These are phyloP conservation scores for Colletotrichum godetiae DNA, from an alignment of 2,329 filamentous ascomycete genomes.

Conservation along the genomic window DNA sequence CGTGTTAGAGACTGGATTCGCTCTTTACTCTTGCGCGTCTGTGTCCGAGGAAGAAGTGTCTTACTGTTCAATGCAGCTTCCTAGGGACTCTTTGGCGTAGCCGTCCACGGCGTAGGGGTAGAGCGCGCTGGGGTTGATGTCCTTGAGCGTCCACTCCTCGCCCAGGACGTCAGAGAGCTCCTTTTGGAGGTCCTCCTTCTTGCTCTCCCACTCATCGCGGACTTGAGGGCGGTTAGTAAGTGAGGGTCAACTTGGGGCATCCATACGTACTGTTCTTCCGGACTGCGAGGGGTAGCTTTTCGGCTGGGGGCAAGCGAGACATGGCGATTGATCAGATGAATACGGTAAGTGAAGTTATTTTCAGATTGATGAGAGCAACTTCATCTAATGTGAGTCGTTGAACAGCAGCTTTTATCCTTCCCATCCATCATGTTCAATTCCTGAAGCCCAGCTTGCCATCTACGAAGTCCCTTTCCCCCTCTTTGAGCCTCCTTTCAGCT, in stretches of 20 bases:
- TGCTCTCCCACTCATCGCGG: slow-evolving; percentile 63
- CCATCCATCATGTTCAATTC: background rate
- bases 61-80: slow-evolving; percentile 56
- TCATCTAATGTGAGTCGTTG: background rate
- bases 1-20: background rate
- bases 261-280: slow-evolving; percentile 59
- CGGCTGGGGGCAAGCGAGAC: slow-evolving; percentile 56
- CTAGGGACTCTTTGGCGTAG: slow-evolving; percentile 55
- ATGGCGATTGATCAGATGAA: slow-evolving; percentile 39
- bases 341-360: background rate
- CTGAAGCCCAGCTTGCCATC: background rate
- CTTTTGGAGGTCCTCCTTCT: slow-evolving; percentile 56
- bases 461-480: background rate
- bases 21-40: background rate
- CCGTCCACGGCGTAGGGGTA: slow-evolving; percentile 58
- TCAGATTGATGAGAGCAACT: background rate
- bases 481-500: slow-evolving; percentile 11
- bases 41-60: slow-evolving; percentile 16
- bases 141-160: slow-evolving; percentile 58
- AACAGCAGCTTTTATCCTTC: background rate
- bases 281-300: slow-evolving; percentile 61
- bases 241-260: slow-evolving; percentile 29
- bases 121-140: slow-evolving; percentile 58
- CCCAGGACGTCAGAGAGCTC: slow-evolving; percentile 58
- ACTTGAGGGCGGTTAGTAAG: slow-evolving; percentile 48